Conservation (phyloP, 805 yeast species). For the Candida berthetii region DNA sequence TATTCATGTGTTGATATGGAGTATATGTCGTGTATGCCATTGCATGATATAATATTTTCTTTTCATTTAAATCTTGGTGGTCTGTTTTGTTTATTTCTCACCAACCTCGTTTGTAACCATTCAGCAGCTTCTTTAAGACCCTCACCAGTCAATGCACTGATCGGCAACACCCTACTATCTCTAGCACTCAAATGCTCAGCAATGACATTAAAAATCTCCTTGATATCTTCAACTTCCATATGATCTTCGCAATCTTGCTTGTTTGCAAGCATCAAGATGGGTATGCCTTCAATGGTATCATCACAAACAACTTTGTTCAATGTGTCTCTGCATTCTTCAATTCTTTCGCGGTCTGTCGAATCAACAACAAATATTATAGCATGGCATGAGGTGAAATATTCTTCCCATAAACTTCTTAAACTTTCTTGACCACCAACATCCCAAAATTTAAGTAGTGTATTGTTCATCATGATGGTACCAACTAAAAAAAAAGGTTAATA, state of each 20-base stretch:
- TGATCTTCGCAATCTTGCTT: constrained; percentile 78
- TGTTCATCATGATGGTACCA: constrained; percentile 32
- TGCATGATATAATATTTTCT: too few relatives aligned
- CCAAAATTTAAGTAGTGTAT: constrained; percentile 69
- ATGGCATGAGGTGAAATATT: constrained; percentile 81
- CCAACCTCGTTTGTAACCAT: constrained; percentile 75
- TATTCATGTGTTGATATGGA: too few relatives aligned
- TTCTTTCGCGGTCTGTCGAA: constrained; percentile 76
- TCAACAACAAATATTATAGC: constrained; percentile 92
- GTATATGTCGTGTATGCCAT: too few relatives aligned
- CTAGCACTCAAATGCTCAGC: constrained; percentile 85
- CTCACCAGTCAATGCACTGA: constrained; percentile 72
- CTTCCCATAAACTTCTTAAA: constrained; percentile 81
- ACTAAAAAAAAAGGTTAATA: constrained; percentile 12
- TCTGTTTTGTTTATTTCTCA: constrained; percentile 32
- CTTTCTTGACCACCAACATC: constrained; percentile 94
- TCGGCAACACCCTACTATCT: constrained; percentile 84
- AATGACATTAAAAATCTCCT: constrained; percentile 76
- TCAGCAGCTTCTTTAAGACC: constrained; percentile 86
- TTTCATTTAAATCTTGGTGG: constrained; percentile 27
- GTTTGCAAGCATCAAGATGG: constrained; percentile 90
- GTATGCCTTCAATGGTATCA: constrained; percentile 69
- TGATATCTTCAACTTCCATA: constrained; percentile 71
- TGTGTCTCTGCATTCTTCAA: constrained; percentile 75
- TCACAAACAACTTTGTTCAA: constrained; percentile 48